phyloP scores from a whole-genome alignment of 108 stramenopile species.

The Pseudonitzschia multiseries region DNA sequence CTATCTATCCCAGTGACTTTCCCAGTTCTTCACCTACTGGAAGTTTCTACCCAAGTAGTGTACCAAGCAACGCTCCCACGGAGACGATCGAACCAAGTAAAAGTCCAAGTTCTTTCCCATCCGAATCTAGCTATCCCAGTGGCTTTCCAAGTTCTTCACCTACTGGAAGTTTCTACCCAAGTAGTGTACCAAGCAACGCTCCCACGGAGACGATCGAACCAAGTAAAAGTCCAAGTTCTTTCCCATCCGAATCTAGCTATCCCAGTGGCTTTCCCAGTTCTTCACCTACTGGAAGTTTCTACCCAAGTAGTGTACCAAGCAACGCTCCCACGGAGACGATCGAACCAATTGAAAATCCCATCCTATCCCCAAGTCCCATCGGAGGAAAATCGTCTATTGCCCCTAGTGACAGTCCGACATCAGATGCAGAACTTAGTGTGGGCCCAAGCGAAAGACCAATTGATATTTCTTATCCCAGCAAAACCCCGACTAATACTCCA shows the following conservation, averaged over 20 bases:
- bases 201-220: not conserved
- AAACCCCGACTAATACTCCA: not conserved
- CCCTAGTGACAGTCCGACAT: too few species aligned
- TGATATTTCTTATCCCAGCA: too few species aligned
- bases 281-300: slow-evolving; percentile 11
- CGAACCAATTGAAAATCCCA: not conserved
- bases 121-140: not conserved
- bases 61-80: not conserved
- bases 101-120: not conserved
- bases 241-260: not conserved
- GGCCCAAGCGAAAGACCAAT: too few species aligned
- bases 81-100: not conserved
- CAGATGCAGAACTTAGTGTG: too few species aligned
- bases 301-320: not conserved
- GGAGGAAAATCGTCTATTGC: not conserved
- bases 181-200: not conserved
- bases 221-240: not conserved
- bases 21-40: slow-evolving; percentile 6
- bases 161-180: not conserved
- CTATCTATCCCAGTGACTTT: too few species aligned
- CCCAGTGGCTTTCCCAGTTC: slow-evolving; percentile 2
- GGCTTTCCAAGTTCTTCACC: too few species aligned
- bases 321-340: not conserved
- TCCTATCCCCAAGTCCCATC: not conserved
- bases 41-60: not conserved